Base-by-base conservation (phyloP, 2,329 filamentous ascomycete species). In the Ceratocystis albifundus region DNA sequence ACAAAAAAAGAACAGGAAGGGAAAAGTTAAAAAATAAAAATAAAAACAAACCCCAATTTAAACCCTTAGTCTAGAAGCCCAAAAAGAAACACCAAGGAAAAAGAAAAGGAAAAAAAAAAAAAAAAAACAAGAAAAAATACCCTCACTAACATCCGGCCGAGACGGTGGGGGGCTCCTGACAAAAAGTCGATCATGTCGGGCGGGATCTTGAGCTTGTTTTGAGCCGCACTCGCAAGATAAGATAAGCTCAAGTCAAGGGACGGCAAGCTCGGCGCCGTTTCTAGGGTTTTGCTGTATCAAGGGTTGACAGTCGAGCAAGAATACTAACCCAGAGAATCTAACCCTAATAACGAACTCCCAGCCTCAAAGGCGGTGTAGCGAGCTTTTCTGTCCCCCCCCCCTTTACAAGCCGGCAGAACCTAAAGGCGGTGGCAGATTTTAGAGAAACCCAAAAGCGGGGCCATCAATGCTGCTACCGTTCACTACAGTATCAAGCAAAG, bases 161-260 rank as follows among this genome's bases (percentile, higher is more conserved):
- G 22, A 28, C 12, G 3, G 53, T 30, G 53, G 53, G 50, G 50
- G 53, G 25, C 53, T 22, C 28, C 53, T 30, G 53, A 57, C 53
- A 28, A 57, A 30, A 57, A 30, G 22, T 55, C 50, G 50, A 55
- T 55, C 50, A 55, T 12, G 6, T 50, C 45, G 48, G 25, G 45
- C 45, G 48, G 25, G 45, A 25, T 44, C 36, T 53, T 57, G 63
- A 65, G 48, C 63, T 65, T 59, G 32, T 65, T 41, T 41, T 65
- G 36, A 59, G 63, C 63, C 63, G 50, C 50, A 65, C 36, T 15
- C 1, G 3, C 28, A 41, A 65, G 36, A 50, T 41, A 30, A 36
- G 63, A 65, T 57, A 44, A 22, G 30, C 30, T 6, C 30, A 59
- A 61, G 4, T 10, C 15, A n/a, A n/a, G 0, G 20, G 4, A 10